Conservation (phyloP, 192 early-diverging fungal genomes). For the Kappamyces sp. region DNA sequence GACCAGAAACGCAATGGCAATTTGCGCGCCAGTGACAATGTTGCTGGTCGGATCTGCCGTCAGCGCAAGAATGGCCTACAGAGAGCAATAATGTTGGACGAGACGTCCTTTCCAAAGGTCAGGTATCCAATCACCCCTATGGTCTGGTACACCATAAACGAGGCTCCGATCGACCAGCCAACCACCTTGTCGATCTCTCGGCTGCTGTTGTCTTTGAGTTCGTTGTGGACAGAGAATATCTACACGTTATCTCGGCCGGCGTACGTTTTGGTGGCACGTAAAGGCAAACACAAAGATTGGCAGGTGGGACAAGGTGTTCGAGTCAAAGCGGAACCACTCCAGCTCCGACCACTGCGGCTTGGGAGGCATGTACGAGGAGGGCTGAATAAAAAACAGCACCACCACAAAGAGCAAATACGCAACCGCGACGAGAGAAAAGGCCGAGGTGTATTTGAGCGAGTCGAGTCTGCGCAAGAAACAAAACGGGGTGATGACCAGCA, state of each 20-base stretch:
- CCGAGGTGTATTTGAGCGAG: slow-evolving; percentile 83
- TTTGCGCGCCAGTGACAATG: slow-evolving; percentile 76
- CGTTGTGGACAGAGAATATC: slow-evolving; percentile 95
- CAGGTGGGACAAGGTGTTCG: slow-evolving; percentile 63
- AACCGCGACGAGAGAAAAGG: slow-evolving; percentile 79
- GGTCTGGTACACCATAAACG: slow-evolving; percentile 71
- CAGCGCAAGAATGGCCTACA: slow-evolving; percentile 38
- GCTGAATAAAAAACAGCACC: slow-evolving; percentile 55
- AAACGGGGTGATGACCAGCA: slow-evolving; percentile 68
- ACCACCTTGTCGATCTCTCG: slow-evolving; percentile 65
- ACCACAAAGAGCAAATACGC: slow-evolving; percentile 84
- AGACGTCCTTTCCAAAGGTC: slow-evolving; percentile 64
- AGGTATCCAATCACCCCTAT: slow-evolving; percentile 90
- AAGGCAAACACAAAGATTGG: slow-evolving; percentile 99
- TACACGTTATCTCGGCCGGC: slow-evolving; percentile 25
- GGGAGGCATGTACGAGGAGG: slow-evolving; percentile 30
- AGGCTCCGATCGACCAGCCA: slow-evolving; percentile 65
- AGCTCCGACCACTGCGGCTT: slow-evolving; percentile 28
- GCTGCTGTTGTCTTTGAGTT: slow-evolving; percentile 78
- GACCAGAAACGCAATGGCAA: slow-evolving; percentile 84
- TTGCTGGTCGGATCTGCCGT: slow-evolving; percentile 54
- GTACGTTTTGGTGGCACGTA: slow-evolving; percentile 97
- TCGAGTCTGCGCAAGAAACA: slow-evolving; percentile 79
- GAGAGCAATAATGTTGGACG: slow-evolving; percentile 74
- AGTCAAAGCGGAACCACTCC: slow-evolving; percentile 44